Conservation (phyloP, 257 asterid species). For the Solanum chiquidenum region DNA sequence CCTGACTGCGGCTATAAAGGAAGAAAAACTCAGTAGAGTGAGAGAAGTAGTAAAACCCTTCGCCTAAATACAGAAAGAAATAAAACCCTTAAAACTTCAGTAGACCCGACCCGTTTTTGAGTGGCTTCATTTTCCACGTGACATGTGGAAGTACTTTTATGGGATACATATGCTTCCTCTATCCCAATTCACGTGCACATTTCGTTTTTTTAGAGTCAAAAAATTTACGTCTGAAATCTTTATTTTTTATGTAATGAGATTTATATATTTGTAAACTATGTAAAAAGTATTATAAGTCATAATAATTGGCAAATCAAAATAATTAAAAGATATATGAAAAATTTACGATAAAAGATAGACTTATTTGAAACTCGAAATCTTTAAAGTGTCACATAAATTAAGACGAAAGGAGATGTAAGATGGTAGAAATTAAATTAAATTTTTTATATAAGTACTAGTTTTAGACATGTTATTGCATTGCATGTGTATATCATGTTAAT, state of each 20-base stretch:
- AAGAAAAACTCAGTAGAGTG: not conserved
- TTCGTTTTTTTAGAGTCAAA: no score
- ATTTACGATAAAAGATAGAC: accelerated
- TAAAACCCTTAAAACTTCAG: slow-evolving; percentile 29
- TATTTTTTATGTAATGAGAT: no score
- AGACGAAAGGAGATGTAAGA: no score
- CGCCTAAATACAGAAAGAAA: slow-evolving; percentile 15
- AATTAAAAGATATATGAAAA: no score
- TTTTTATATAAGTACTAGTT: no score
- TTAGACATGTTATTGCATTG: not conserved
- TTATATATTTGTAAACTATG: no score
- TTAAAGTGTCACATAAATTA: no score
- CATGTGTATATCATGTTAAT: not conserved
- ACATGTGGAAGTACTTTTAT: not conserved
- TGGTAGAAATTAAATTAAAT: no score
- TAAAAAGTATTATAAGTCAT: no score
- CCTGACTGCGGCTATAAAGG: slow-evolving; percentile 7
- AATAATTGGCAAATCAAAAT: no score
- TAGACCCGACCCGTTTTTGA: slow-evolving; percentile 20
- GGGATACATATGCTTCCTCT: no score
- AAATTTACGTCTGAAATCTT: accelerated
- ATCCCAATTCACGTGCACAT: not conserved
- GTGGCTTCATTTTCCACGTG: not conserved
- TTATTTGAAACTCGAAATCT: no score
- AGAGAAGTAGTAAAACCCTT: slow-evolving; percentile 35